Evolutionary conservation across 352 stramenopile genomes (phyloP).

Genomic region (Globisporangium takayamanum): DNA sequence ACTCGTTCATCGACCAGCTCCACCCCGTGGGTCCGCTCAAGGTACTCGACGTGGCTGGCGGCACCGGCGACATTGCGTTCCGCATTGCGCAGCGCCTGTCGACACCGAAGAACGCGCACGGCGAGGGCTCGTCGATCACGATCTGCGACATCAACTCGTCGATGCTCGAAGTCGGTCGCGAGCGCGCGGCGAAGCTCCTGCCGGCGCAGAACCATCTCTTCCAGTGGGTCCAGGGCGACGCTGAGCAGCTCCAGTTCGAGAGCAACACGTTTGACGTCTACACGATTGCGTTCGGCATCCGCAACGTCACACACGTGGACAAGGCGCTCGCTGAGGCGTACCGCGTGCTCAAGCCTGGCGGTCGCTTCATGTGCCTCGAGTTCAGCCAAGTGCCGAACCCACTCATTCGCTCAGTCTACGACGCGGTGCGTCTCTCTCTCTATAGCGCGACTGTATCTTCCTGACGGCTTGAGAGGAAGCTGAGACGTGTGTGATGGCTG

Average conservation of each 20-base stretch:
- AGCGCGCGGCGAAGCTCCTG: conserved; percentile 75
- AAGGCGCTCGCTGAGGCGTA: conserved; percentile 92
- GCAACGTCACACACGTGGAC: conserved; percentile 98
- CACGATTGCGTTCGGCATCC: conserved; percentile 98
- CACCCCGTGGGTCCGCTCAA: conserved; percentile 66
- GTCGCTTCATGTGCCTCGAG: conserved; percentile 98
- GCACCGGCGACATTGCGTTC: conserved; percentile 98
- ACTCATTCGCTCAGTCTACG: conserved; percentile 92
- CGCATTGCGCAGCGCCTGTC: conserved; percentile 86
- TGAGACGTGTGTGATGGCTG: not conserved
- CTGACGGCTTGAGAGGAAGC: not conserved
- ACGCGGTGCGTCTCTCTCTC: conserved; percentile 51
- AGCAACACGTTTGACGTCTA: conserved; percentile 97
- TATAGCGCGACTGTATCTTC: not conserved
- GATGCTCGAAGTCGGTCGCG: conserved; percentile 96
- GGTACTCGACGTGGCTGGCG: conserved; percentile 96
- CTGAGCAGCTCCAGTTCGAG: conserved; percentile 93
- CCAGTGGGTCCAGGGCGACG: conserved; percentile 93
- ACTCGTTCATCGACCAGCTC: conserved; percentile 91
- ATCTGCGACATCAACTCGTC: conserved; percentile 99
- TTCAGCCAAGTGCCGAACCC: conserved; percentile 94
- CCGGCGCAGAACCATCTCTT: conserved; percentile 58
- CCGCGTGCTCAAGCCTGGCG: conserved; percentile 94
- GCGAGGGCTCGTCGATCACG: conserved; percentile 77
- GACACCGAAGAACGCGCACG: conserved; percentile 18